Conservation (phyloP, 2,329 filamentous ascomycete genomes). For the Dothistroma pini region DNA sequence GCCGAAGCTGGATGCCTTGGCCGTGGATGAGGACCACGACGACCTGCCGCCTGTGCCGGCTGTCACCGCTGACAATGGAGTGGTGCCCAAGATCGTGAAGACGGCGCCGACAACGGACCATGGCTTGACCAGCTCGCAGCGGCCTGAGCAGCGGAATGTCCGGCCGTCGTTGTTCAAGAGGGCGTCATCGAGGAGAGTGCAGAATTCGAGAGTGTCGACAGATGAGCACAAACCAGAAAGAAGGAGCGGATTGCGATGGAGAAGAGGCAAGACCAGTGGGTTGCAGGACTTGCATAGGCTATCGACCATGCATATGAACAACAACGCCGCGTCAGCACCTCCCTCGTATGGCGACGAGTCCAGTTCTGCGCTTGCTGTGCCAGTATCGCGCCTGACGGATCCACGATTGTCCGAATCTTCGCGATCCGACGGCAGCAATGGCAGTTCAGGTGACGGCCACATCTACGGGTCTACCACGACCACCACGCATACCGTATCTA, state of each 20-base stretch:
- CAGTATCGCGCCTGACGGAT: conserved; percentile 43
- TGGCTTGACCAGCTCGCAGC: conserved; percentile 4
- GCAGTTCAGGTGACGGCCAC: conserved; percentile 54
- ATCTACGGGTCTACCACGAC: conserved; percentile 55
- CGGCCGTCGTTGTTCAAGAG: conserved; percentile 28
- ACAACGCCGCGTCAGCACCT: conserved; percentile 38
- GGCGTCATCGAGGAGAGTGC: conserved; percentile 21
- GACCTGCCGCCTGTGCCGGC: conserved; percentile 46
- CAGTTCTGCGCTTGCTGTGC: conserved; percentile 59
- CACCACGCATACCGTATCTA: conserved; percentile 60
- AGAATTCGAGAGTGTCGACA: conserved; percentile 19
- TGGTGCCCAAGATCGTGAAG: conserved; percentile 72
- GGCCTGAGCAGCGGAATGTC: conserved; percentile 14
- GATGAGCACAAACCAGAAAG: conserved; percentile 20
- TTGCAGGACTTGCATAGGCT: conserved; percentile 49
- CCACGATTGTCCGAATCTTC: conserved; percentile 76
- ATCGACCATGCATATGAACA: conserved; percentile 52
- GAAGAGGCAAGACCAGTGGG: conserved; percentile 32
- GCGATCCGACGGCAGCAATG: conserved; percentile 69
- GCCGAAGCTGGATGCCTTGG: conserved; percentile 63
- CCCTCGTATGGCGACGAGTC: conserved; percentile 61
- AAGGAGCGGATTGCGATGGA: conserved; percentile 28
- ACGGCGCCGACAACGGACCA: conserved; percentile 72
- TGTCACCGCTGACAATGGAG: conserved; percentile 27
- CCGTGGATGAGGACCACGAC: conserved; percentile 42